Percentiles rank a stretch among this genome's conserved stretches.
Conservation (phyloP, 208 protist genomes). For the Acanthamoeba culbertsoni region DNA sequence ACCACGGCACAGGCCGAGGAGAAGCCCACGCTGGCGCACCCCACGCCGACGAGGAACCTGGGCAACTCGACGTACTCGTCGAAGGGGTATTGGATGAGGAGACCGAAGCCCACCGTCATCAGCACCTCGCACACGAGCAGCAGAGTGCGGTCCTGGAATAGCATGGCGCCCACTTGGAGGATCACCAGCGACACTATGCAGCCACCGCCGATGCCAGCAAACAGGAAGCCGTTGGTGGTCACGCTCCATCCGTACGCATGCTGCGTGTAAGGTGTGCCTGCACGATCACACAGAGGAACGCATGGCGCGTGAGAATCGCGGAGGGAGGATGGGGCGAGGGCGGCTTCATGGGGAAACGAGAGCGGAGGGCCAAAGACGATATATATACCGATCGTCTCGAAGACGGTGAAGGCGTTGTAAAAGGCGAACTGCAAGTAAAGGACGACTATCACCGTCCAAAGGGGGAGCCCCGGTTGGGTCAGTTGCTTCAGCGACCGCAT, state of each 20-base stretch:
- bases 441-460: background rate
- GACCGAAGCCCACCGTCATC: constrained; percentile 5
- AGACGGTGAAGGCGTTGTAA: constrained; percentile 51
- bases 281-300: background rate
- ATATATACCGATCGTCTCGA: constrained; percentile 48
- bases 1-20: constrained; percentile 9
- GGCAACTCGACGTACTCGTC: background rate
- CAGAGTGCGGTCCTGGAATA: background rate
- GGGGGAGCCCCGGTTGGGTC: background rate
- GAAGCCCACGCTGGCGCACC: constrained; percentile 1
- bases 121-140: background rate
- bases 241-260: constrained; percentile 47
- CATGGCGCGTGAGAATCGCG: background rate
- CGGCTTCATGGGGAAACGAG: background rate
- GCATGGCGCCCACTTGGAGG: constrained; percentile 8
- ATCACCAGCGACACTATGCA: constrained; percentile 49
- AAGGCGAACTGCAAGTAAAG: constrained; percentile 57
- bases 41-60: constrained; percentile 10
- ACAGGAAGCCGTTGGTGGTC: constrained; percentile 23
- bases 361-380: background rate
- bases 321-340: background rate
- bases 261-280: constrained; percentile 53
- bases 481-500: background rate
- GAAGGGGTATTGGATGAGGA: constrained; percentile 36
- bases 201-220: constrained; percentile 44